Base-by-base conservation (phyloP, 2,329 filamentous ascomycete species). In the Peltaster fructicola region DNA sequence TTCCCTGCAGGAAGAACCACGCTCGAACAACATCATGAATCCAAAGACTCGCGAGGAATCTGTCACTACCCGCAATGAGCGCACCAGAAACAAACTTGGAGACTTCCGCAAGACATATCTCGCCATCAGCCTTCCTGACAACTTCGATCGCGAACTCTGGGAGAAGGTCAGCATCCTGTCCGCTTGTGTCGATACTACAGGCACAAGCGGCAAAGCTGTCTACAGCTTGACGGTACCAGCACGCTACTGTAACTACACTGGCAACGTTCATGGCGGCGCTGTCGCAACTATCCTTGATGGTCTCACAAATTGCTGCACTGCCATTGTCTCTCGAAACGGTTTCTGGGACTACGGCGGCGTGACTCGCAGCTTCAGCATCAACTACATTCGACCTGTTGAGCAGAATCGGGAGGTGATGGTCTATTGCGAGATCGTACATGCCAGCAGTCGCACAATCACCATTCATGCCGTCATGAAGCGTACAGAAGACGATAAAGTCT, bases 131-230 rank as follows among this genome's bases (percentile, higher is more conserved):
- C 26, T 30, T 8, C 7, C 23, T n/a, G 16, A 30, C 22, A 34
- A 36, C 23, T 38, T 38, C 27, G 36, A 36, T 19, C 26, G 30
- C 11, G 25, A 21, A 8, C 23, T 38, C 10, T 38, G 32, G 27
- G 22, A 23, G 3, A 20, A 28, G 9, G 30, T 38, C 5, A 22
- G 29, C 6, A 33, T 36, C 13, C 9, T 30, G 17, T 33, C 36
- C 4, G 30, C 33, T 8, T 27, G 22, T 7, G 14, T 17, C 7
- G n/a, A 25, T 16, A 8, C 19, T 7, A 23, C 10, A 7, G 21
- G 17, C 13, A 28, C 13, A 12, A 28, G 26, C 5, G 24, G 20
- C 10, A 34, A 16, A 2, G 30, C 29, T 12, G 22, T 17, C 8
- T 38, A 33, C 32, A 22, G 28, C 15, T 22, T 32, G 18, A 28